Base-by-base conservation (phyloP, 306 rosid species). In the Quillaja saponaria region DNA sequence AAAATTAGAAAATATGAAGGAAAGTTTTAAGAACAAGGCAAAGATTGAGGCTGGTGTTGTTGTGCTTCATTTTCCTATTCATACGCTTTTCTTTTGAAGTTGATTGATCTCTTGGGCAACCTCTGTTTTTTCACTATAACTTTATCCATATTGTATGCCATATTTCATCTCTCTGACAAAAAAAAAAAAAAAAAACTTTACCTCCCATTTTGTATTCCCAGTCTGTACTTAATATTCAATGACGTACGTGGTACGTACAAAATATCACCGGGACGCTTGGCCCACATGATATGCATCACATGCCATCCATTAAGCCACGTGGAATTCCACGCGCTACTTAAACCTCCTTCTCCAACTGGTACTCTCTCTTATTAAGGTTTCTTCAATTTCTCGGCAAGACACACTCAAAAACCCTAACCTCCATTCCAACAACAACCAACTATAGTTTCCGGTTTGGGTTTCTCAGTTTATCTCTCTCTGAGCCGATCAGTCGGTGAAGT, bases 401-500 rank as follows among this genome's bases (percentile, higher is more conserved):
- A 14, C 37, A 19, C 80, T 62, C 74, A 71, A 44, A 66, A 76
- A 80, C 85, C 85, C 85, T 80, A 80, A 68, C 63, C 76, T 56
- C 73, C 55, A 19, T 63, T 28, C 51, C 6, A 58, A 58, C 61
- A 7, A 14, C 60, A n/a, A 14, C 8, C 33, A 11, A 3, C 13
- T 7, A n/a, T 4, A 39, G 16, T 34, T 17, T 53, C 34, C 1
- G 41, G 12, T 1, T 0, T 6, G 25, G 14, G 55, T 66, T 51
- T 50, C 58, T 7, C 7, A 13, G 15, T 38, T 3, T 58, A n/a
- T n/a, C 64, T n/a, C 76, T 13, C 0, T 1, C 44, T 49, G 31
- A 62, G 57, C 67, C 39, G 17, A 63, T 51, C 20, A 21, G 0
- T 64, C 39, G 4, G 20, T 49, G 16, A 44, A 67, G 47, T 40